Base-by-base conservation (phyloP, 371 early-diverging fungal species). In the Scutellospora calospora region DNA sequence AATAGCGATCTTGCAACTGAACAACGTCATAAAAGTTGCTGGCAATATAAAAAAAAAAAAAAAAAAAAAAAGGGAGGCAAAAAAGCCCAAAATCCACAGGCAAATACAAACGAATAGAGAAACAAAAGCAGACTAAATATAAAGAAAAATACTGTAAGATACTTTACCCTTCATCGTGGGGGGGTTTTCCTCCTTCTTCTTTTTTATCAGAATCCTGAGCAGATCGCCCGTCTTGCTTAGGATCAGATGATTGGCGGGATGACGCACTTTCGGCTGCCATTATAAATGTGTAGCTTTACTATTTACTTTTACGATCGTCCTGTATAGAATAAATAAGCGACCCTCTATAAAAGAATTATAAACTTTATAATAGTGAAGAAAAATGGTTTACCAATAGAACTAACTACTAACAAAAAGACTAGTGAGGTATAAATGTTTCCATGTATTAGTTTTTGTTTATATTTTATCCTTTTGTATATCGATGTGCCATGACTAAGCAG, bases 121-220 rank as follows among this genome's bases (percentile, higher is more conserved):
- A 25, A 63, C 5, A 41, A 59, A 76, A 76, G 11, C 3, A 25
- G 45, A 41, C 57, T 14, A 41, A 60, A 1, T 6, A n/a, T 33
- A 27, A 51, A 8, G 14, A 62, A 31, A n/a, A 31, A n/a, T 2
- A 14, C 5, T 31, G 35, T 9, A 38, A 73, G 18, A 65, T 78
- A 71, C 79, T 79, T 51, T 69, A 79, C 79, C 79, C 79, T 69
- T 79, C 79, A 25, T 79, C 79, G 29, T 79, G 79, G 22, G 54
- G 38, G 52, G 12, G n/a, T 35, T 73, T 54, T 66, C 69, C 33
- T 74, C 75, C 59, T 76, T 76, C 59, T 76, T 79, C 79, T 18
- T 52, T 52, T 52, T 60, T 55, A 29, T 76, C 76, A 54, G 68
- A 69, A 11, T 57, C 65, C 29, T 66, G 65, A 14, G 25, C 57